Conservation (phyloP, 169 alveolate genomes). For the Cryptosporidium ubiquitum region DNA sequence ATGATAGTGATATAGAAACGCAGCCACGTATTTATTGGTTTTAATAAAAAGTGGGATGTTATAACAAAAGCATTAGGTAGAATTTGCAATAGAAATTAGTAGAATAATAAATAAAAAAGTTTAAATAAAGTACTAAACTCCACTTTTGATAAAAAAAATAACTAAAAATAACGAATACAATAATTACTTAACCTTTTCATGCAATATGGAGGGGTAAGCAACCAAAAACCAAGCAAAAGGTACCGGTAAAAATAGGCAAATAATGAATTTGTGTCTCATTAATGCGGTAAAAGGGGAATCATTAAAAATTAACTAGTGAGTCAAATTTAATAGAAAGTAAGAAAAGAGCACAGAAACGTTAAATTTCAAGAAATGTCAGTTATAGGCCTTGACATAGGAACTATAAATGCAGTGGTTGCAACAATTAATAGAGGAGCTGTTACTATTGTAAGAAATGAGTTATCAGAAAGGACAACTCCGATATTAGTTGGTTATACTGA, state of each 20-base stretch:
- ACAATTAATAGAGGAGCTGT: constrained; percentile 95
- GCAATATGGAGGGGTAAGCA: background rate
- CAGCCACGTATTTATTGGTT: background rate
- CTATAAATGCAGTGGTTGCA: constrained; percentile 94
- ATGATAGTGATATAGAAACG: too few species aligned
- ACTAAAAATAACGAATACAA: background rate
- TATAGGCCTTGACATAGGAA: constrained; percentile 97
- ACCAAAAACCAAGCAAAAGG: background rate
- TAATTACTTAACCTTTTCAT: background rate
- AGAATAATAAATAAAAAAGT: background rate
- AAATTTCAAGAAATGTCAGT: constrained; percentile 82
- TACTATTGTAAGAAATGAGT: constrained; percentile 93
- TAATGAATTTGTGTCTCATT: constrained; percentile 40
- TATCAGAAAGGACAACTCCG: constrained; percentile 95
- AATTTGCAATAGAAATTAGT: background rate
- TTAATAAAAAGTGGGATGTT: background rate
- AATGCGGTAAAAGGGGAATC: constrained; percentile 20
- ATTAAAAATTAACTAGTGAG: background rate
- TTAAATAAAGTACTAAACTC: background rate
- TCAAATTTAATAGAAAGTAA: background rate
- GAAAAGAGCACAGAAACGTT: background rate
- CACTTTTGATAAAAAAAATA: background rate
- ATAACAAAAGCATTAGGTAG: background rate
- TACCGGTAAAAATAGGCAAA: constrained; percentile 4
- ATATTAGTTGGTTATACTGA: constrained; percentile 90